These are phyloP conservation scores for Volvox reticuliferus DNA, from an alignment of 139 green algal species.

Conservation along the genomic window DNA sequence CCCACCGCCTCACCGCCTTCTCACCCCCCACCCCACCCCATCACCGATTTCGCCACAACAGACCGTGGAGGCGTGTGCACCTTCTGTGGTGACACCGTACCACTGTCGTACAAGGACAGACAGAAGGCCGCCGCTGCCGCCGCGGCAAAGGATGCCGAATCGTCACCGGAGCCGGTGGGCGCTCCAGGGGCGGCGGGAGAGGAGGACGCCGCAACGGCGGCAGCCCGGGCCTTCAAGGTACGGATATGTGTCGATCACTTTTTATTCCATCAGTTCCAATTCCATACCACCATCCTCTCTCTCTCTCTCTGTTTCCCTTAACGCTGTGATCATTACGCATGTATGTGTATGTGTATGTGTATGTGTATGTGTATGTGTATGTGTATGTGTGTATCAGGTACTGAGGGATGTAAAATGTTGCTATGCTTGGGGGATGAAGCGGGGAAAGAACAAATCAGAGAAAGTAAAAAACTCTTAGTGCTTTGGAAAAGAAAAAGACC, in stretches of 20 bases:
- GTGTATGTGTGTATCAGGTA: too few species aligned
- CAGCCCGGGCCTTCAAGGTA: slow-evolving; percentile 40
- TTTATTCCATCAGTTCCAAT: too few species aligned
- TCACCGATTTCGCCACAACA: slow-evolving; percentile 37
- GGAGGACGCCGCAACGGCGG: slow-evolving; percentile 20
- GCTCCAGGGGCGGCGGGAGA: background rate
- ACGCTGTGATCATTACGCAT: too few species aligned
- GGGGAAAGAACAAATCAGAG: too few species aligned
- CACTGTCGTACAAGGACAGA: slow-evolving; percentile 61
- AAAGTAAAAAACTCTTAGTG: too few species aligned
- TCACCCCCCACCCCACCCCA: too few species aligned
- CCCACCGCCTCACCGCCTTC: too few species aligned
- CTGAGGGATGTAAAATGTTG: too few species aligned
- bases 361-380: background rate
- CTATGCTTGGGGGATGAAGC: too few species aligned
- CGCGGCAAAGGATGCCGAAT: background rate
- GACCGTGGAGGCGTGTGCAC: slow-evolving; percentile 76
- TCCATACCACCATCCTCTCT: too few species aligned
- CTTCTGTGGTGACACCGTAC: slow-evolving; percentile 78
- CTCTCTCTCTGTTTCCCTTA: too few species aligned
- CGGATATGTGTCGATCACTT: background rate
- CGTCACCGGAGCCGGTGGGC: background rate
- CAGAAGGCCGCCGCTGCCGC: slow-evolving; percentile 8
- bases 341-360: background rate
- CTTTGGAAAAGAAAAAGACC: too few species aligned